Evolutionary conservation across 1,139 yeast genomes (phyloP), one percentile per base, ranked within the genome.

Genomic region (Williopsis jadinii): DNA sequence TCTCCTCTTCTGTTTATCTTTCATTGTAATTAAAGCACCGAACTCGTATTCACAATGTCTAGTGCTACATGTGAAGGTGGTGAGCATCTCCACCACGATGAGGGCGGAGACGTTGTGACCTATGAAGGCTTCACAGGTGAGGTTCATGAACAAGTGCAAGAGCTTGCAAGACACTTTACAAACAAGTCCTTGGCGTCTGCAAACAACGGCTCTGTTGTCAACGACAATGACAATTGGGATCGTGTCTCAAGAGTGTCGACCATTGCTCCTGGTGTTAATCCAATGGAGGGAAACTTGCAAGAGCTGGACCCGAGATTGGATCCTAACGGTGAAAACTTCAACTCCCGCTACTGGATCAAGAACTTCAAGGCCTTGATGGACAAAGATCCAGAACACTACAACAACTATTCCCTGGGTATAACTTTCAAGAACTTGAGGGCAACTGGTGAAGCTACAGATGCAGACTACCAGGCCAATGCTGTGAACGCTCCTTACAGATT

Each of bases 401-500:
- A 79, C 52, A 78, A 79, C 12, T 70, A 78, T 32, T 68, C 75
- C 14, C 63, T 84, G 44, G 95, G 95, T 9, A 67, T 87, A 32
- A 73, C 83, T 5, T 87, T 80, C 69, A 72, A 75, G 46, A 64
- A 84, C 52, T 63, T 87, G 51, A 64, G 84, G 42, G 94, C 90
- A 2, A 74, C 70, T 50, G 96, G 96, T 45, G 73, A 73, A n/a
- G n/a, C n/a, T n/a, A n/a, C n/a, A n/a, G n/a, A n/a, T n/a, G n/a
- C n/a, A n/a, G n/a, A n/a, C n/a, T 45, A 82, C 62, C 95, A 85
- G 61, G 67, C 84, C 26, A 85, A 88, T 2, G 80, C 84, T 10
- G 55, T 71, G 19, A 85, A 83, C 54, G 66, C 71, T 11, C 62
- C 68, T 28, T 59, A 36, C 38, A 63, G 62, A 46, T 41, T 32